A percentile compares a stretch with the other conserved stretches of the same genome.
These are phyloP conservation scores for Trichoderma gracile DNA, from an alignment of 2,329 filamentous ascomycete genomes.

Conservation along the genomic window DNA sequence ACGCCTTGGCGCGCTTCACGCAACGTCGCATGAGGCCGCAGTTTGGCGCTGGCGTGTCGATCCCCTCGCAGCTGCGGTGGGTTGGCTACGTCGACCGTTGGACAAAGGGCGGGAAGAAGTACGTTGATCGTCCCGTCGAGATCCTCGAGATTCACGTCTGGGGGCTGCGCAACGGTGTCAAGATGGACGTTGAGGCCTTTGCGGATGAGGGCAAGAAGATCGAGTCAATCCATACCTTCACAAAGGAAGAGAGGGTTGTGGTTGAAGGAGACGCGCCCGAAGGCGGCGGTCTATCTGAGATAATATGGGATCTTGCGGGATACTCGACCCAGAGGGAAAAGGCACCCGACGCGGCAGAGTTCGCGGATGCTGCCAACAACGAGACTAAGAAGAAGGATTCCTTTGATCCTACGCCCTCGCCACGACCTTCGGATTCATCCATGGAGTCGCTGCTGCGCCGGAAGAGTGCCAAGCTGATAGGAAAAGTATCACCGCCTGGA, in stretches of 20 bases:
- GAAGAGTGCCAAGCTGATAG: slow-evolving; percentile 40
- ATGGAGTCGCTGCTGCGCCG: slow-evolving; percentile 32
- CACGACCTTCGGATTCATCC: not conserved
- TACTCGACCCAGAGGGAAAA: slow-evolving; percentile 39
- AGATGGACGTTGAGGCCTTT: slow-evolving; percentile 81
- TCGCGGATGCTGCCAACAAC: slow-evolving; percentile 36
- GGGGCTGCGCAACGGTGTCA: slow-evolving; percentile 85
- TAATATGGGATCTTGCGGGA: slow-evolving; percentile 56
- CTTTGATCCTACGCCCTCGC: not conserved
- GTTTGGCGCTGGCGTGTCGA: slow-evolving; percentile 88
- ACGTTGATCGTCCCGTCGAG: slow-evolving; percentile 80
- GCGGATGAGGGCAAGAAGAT: slow-evolving; percentile 88
- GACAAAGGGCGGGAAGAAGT: slow-evolving; percentile 72
- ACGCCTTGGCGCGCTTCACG: slow-evolving; percentile 64
- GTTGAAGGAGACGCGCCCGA: slow-evolving; percentile 59
- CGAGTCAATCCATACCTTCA: slow-evolving; percentile 79
- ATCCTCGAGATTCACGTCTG: slow-evolving; percentile 87
- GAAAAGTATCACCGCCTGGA: slow-evolving; percentile 34
- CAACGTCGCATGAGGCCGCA: slow-evolving; percentile 83
- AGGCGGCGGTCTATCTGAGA: slow-evolving; percentile 50
- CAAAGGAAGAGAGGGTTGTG: slow-evolving; percentile 67
- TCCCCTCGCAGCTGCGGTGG: slow-evolving; percentile 88
- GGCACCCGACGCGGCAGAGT: slow-evolving; percentile 41
- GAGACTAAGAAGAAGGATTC: slow-evolving; percentile 11
- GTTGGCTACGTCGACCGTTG: slow-evolving; percentile 86